Evolutionary conservation across 2,329 filamentous ascomycete genomes (phyloP).

Genomic region (Trichoderma harzianum): DNA sequence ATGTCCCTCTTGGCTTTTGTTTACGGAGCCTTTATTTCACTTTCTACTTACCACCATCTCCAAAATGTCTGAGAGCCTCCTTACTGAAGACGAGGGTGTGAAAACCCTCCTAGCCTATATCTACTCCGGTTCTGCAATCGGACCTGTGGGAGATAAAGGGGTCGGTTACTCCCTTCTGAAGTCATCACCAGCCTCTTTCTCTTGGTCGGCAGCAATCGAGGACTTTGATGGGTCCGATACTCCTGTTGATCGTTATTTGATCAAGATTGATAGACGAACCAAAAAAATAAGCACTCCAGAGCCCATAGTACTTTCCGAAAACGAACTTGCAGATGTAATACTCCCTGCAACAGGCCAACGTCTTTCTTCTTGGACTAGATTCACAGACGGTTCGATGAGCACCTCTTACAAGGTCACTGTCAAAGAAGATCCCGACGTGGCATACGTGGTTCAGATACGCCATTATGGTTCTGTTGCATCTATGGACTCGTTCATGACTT

Average conservation of each 20-base stretch:
- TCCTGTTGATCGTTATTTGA: not conserved
- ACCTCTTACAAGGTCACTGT: not conserved
- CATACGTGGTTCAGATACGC: not conserved
- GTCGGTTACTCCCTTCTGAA: not conserved
- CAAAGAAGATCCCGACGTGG: fast-evolving
- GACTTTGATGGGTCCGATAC: not conserved
- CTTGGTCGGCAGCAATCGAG: not conserved
- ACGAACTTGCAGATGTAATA: not conserved
- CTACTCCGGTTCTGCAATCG: not conserved
- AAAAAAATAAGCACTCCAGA: not conserved
- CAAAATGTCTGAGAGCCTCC: not conserved
- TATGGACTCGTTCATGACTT: not conserved
- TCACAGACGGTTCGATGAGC: not conserved
- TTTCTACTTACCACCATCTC: not conserved
- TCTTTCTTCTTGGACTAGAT: not conserved
- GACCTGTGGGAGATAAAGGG: not conserved
- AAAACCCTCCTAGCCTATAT: not conserved
- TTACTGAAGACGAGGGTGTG: not conserved
- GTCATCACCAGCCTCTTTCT: not conserved
- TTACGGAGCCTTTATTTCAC: not conserved
- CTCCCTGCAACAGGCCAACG: not conserved
- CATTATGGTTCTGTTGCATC: not conserved
- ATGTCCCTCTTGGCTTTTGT: not conserved
- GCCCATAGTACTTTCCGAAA: not conserved
- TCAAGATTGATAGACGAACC: not conserved